Evolutionary conservation across 1,284 basidiomycete species (phyloP).

Genomic region (Earliella scabrosa): DNA sequence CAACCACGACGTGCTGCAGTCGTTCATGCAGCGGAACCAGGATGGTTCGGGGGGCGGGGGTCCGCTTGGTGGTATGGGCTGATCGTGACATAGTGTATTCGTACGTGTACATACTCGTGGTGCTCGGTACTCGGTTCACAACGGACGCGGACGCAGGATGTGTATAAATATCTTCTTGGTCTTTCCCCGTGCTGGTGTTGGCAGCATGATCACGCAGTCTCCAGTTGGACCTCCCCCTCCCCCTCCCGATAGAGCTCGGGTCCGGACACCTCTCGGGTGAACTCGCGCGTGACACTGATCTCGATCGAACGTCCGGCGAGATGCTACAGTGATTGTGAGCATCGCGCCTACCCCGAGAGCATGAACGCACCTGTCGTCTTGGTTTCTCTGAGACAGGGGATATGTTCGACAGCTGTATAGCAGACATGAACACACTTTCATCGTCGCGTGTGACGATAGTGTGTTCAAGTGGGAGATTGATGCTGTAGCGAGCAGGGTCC

Average conservation of each 20-base stretch:
- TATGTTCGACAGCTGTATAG: not conserved
- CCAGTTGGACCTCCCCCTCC: too few species aligned
- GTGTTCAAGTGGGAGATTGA: not conserved
- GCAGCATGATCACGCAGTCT: too few species aligned
- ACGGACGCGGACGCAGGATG: too few species aligned
- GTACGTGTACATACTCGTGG: too few species aligned
- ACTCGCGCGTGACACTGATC: not conserved
- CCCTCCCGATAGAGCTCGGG: not conserved
- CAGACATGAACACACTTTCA: not conserved
- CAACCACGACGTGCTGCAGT: slow-evolving; percentile 62
- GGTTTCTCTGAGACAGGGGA: not conserved
- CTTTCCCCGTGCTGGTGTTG: too few species aligned
- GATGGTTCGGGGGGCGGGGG: slow-evolving; percentile 18
- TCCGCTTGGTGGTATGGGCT: too few species aligned
- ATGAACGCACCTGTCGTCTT: not conserved
- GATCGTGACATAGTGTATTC: too few species aligned
- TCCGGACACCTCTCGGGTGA: not conserved
- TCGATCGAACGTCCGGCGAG: not conserved
- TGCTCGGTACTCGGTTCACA: too few species aligned
- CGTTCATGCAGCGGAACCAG: slow-evolving; percentile 59
- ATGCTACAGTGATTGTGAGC: not conserved
- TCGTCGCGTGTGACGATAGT: not conserved
- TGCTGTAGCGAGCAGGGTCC: not conserved
- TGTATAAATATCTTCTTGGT: too few species aligned
- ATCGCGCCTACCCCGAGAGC: not conserved